Percentiles rank a stretch among this genome's conserved stretches.
Evolutionary conservation across 2,329 filamentous ascomycete species (phyloP).

Genomic region (Aureobasidium subglaciale): DNA sequence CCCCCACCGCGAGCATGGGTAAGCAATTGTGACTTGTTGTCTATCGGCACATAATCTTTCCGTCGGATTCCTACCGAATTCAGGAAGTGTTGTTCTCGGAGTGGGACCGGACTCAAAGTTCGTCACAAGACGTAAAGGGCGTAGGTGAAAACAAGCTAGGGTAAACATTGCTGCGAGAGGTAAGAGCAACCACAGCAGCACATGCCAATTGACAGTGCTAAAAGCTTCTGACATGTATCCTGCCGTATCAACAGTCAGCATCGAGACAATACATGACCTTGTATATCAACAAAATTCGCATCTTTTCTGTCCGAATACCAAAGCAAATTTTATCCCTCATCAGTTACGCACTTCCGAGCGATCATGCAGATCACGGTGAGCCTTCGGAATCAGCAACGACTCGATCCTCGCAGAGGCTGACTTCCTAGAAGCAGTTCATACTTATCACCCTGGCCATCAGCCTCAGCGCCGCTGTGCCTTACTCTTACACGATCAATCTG

Average conservation of each 20-base stretch:
- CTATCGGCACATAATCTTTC: too few species aligned
- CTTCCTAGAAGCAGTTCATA: background rate
- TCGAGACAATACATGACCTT: background rate
- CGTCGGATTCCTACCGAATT: too few species aligned
- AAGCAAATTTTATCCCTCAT: background rate
- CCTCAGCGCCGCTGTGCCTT: background rate
- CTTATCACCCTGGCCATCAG: background rate
- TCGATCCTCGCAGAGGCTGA: background rate
- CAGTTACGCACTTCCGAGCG: background rate
- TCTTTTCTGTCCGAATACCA: background rate
- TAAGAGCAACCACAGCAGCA: background rate
- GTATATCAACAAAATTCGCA: background rate
- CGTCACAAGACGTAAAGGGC: background rate
- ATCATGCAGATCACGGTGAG: background rate
- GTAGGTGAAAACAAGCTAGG: too few species aligned
- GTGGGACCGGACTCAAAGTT: background rate
- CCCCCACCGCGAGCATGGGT: too few species aligned
- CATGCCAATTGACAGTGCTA: background rate
- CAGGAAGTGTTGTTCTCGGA: too few species aligned
- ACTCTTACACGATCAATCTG: background rate
- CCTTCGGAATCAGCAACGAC: too few species aligned
- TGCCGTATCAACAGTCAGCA: background rate
- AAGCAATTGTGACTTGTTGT: too few species aligned
- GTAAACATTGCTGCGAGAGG: background rate
- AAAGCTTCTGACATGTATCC: too few species aligned